phyloP scores from a whole-genome alignment of 495 filamentous ascomycete genomes.

The Penicillium tannophilum region DNA sequence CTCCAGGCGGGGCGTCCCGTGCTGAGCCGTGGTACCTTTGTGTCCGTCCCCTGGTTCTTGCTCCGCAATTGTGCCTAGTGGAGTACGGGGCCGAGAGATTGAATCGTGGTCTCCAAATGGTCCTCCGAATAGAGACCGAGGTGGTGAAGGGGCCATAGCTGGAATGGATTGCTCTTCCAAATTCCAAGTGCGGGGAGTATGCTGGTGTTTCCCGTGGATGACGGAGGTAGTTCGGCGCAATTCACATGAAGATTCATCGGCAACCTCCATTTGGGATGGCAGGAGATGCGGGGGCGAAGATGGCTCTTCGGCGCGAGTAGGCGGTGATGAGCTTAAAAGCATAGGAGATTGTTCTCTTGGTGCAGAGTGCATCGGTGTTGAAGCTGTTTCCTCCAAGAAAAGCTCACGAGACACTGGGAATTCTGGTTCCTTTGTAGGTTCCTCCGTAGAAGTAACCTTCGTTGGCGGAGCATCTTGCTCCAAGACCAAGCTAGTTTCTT shows the following conservation, averaged over 20 bases:
- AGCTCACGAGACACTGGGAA: constrained; percentile 15
- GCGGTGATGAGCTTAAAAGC: constrained; percentile 56
- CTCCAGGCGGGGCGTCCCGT: constrained; percentile 44
- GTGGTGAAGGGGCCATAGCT: constrained; percentile 26
- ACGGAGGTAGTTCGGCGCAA: constrained; percentile 40
- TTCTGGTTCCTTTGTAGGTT: constrained; percentile 19
- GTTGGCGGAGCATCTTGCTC: constrained; percentile 12
- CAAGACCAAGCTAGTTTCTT: constrained; percentile 11
- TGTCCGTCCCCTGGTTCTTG: constrained; percentile 35
- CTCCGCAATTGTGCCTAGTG: constrained; percentile 43
- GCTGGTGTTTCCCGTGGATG: constrained; percentile 39
- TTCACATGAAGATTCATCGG: constrained; percentile 26
- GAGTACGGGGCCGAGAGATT: constrained; percentile 42
- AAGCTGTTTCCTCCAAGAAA: constrained; percentile 22
- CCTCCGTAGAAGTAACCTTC: constrained; percentile 13
- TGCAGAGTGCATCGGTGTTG: constrained; percentile 49
- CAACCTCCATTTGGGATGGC: constrained; percentile 21
- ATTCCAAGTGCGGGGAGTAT: constrained; percentile 34
- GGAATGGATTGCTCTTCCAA: constrained; percentile 33
- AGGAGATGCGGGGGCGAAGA: constrained; percentile 22
- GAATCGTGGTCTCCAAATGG: constrained; percentile 24
- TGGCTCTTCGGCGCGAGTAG: constrained; percentile 30
- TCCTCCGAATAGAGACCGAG: constrained; percentile 33
- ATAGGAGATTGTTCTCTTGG: constrained; percentile 56
- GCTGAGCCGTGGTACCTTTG: constrained; percentile 24